phyloP scores from a whole-genome alignment of 345 rosid species.

The Salix koriyanagi region DNA sequence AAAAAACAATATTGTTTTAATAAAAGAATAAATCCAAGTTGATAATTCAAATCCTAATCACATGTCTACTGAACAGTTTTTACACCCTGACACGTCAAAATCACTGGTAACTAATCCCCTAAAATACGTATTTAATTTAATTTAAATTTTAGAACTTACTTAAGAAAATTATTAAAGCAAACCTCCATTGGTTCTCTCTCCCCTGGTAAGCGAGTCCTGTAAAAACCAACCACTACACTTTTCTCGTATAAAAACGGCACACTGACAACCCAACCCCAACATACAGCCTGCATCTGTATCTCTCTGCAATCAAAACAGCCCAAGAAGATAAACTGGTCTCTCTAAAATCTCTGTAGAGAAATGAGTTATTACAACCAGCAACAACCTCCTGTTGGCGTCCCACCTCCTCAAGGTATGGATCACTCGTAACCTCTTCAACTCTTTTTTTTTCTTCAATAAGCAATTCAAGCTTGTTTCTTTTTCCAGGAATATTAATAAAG shows the following conservation, averaged over 20 bases:
- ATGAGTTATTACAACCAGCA: constrained; percentile 91
- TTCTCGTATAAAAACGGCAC: background rate
- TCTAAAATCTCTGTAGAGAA: background rate
- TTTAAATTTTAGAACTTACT: too few relatives aligned
- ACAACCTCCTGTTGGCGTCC: constrained; percentile 82
- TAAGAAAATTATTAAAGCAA: background rate
- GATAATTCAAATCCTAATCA: too few relatives aligned
- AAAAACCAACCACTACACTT: background rate
- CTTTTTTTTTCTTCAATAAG: background rate
- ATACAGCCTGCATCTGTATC: background rate
- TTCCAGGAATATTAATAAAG: background rate
- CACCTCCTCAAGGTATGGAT: constrained; percentile 78
- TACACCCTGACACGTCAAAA: too few relatives aligned
- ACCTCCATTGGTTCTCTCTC: constrained; percentile 4
- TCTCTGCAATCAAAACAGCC: background rate
- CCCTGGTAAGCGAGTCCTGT: background rate
- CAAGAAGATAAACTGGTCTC: background rate
- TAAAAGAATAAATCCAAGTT: too few relatives aligned
- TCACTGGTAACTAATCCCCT: too few relatives aligned
- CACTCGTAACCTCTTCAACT: background rate
- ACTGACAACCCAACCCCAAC: background rate
- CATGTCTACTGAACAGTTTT: too few relatives aligned
- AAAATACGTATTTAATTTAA: too few relatives aligned
- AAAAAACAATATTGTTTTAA: too few relatives aligned
- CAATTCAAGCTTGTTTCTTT: too few relatives aligned